Percentiles rank a stretch among this genome's conserved stretches.
These are phyloP conservation scores for Suillus cothurnatus DNA, from an alignment of 768 basidiomycete genomes.

Conservation along the genomic window DNA sequence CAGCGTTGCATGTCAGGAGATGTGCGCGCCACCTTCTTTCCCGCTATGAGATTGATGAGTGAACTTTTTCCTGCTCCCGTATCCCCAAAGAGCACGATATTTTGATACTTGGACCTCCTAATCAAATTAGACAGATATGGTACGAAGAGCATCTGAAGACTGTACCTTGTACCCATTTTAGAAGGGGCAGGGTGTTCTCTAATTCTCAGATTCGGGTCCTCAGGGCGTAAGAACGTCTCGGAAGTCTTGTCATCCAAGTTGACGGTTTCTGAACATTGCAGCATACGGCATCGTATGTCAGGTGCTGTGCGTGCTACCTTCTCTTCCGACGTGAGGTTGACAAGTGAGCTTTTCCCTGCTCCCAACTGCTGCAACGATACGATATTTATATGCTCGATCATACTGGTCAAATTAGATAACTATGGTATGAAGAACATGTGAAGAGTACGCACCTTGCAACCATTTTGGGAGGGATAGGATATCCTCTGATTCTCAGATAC, in stretches of 20 bases:
- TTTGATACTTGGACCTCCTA: not conserved
- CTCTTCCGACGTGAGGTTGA: slow-evolving; percentile 40
- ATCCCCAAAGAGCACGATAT: slow-evolving; percentile 45
- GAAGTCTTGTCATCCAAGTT: slow-evolving; percentile 23
- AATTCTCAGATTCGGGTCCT: slow-evolving; percentile 25
- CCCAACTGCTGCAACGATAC: slow-evolving; percentile 44
- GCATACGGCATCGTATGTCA: slow-evolving; percentile 32
- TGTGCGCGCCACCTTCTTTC: slow-evolving; percentile 27
- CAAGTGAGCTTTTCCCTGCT: slow-evolving; percentile 34
- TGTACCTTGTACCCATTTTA: not conserved
- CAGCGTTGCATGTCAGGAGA: slow-evolving; percentile 34
- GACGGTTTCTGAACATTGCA: slow-evolving; percentile 29
- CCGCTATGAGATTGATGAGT: slow-evolving; percentile 40
- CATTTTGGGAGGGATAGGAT: slow-evolving; percentile 10
- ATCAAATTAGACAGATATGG: not conserved
- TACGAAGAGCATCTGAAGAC: not conserved
- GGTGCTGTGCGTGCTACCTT: slow-evolving; percentile 27
- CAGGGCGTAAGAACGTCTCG: slow-evolving; percentile 33
- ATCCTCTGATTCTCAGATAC: slow-evolving; percentile 20
- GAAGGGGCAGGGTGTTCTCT: slow-evolving; percentile 14
- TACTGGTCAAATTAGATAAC: not conserved
- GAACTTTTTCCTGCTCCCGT: slow-evolving; percentile 39
- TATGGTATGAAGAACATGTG: not conserved
- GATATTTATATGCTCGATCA: slow-evolving; percentile 19
- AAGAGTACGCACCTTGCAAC: not conserved